phyloP scores from a whole-genome alignment of 768 basidiomycete genomes.

The Mycena leptocephala region DNA sequence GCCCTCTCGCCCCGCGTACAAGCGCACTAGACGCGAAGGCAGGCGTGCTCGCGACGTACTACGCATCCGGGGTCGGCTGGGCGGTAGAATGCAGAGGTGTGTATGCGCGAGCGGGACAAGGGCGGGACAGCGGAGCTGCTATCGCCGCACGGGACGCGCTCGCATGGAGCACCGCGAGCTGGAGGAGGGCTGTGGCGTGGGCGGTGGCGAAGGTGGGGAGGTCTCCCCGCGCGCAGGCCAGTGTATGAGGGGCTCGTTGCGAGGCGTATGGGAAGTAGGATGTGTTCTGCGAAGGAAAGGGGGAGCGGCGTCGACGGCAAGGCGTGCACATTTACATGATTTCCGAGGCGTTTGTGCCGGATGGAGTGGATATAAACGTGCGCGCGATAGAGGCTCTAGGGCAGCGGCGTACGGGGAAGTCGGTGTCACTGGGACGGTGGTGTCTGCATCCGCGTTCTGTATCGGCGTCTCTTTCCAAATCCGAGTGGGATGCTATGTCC shows the following conservation, averaged over 20 bases:
- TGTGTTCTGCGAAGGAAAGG: no score
- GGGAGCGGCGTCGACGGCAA: no score
- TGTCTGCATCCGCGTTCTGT: no score
- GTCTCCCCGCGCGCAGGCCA: not conserved
- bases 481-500: not conserved
- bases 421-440: no score
- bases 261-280: not conserved
- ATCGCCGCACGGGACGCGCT: not conserved
- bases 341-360: not conserved
- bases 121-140: not conserved
- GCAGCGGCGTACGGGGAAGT: not conserved
- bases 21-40: not conserved
- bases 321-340: not conserved
- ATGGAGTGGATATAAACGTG: not conserved
- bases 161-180: not conserved
- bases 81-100: not conserved
- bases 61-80: not conserved
- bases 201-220: not conserved
- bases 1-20: no score
- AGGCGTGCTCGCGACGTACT: not conserved
- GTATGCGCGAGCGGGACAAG: not conserved
- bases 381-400: not conserved
- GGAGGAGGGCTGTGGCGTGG: not conserved
- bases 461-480: no score
- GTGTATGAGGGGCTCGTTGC: not conserved